These are phyloP conservation scores for Pythium dissotocum DNA, from an alignment of 352 stramenopile species.

Conservation along the genomic window DNA sequence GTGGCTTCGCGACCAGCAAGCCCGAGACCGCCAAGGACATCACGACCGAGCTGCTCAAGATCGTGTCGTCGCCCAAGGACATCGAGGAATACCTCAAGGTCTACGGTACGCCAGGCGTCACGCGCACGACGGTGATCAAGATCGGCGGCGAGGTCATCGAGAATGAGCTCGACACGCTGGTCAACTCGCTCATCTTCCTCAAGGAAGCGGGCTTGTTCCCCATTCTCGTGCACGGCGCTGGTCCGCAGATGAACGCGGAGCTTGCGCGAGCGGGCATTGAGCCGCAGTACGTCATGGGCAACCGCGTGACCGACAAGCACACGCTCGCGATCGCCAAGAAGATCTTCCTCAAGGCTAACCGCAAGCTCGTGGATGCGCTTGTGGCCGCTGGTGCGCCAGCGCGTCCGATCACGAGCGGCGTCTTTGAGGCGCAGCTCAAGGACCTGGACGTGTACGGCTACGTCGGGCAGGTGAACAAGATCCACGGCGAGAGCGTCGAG, in stretches of 20 bases:
- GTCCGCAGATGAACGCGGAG: conserved; percentile 90
- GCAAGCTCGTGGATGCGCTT: conserved; percentile 78
- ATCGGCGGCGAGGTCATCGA: conserved; percentile 89
- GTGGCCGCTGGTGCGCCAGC: conserved; percentile 63
- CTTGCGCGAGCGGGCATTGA: conserved; percentile 78
- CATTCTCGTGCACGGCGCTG: conserved; percentile 87
- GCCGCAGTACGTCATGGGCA: conserved; percentile 86
- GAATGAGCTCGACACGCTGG: conserved; percentile 84
- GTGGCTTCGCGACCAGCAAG: conserved; percentile 19
- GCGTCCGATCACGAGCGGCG: conserved; percentile 81
- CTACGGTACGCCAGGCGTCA: conserved; percentile 71
- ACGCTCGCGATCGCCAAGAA: conserved; percentile 86
- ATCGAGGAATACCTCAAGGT: conserved; percentile 71
- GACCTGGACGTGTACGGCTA: conserved; percentile 84
- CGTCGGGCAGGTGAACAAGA: conserved; percentile 82
- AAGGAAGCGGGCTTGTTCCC: conserved; percentile 81
- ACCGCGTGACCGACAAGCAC: conserved; percentile 85
- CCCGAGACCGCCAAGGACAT: conserved; percentile 53
- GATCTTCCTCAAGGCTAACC: conserved; percentile 85
- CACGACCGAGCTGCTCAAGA: conserved; percentile 53
- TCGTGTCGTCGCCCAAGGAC: conserved; percentile 56
- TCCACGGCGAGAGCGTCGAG: conserved; percentile 70
- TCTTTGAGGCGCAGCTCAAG: conserved; percentile 83
- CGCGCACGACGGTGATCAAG: conserved; percentile 87
- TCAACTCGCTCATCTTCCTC: conserved; percentile 83